Evolutionary conservation across 179 eudicot genomes (phyloP), one percentile per base, ranked within the genome.

Genomic region (Carnegiea gigantea): DNA sequence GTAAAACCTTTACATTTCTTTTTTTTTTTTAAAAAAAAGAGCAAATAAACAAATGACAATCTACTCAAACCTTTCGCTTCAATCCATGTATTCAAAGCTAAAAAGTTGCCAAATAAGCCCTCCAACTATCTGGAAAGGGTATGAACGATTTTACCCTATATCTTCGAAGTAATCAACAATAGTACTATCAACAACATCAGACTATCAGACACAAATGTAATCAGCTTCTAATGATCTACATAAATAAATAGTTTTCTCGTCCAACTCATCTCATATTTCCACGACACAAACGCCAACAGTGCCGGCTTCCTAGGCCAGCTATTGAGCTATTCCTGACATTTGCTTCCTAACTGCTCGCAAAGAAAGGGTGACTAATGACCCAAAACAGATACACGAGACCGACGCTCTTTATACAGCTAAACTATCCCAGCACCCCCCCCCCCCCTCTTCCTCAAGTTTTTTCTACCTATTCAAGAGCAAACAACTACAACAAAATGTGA

Each of bases 321-420:
- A 74, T 59, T 30, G 74, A 17, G 81, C 75, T 78, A 80, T 71
- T 46, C 23, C 44, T 80, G n/a, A 62, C 36, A 38, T 65, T 13
- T 11, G 6, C 17, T 70, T 78, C 78, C 57, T 74, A 46, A 54
- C 75, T 73, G 59, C 76, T 62, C 36, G 60, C 80, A 57, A 46
- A 57, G 70, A 57, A 78, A 24, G 44, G 46, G 77, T 43, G 80
- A 68, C 20, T 53, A 49, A 75, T 79, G 70, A 79, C 54, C 68
- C 80, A 79, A 59, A 78, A 75, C 82, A 76, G 26, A 71, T 77
- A 73, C 81, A 81, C 81, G 78, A 77, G 80, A 70, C 67, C 82
- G 73, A 15, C 82, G 86, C 26, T 48, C 77, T 80, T 78, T 83
- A 48, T 83, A 81, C 86, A 83, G 67, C 70, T 75, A 78, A 83